A percentile compares a stretch with the other conserved stretches of the same genome.
These are phyloP conservation scores for Ceratocystis variospora DNA, from an alignment of 2,329 filamentous ascomycete genomes.

Conservation along the genomic window DNA sequence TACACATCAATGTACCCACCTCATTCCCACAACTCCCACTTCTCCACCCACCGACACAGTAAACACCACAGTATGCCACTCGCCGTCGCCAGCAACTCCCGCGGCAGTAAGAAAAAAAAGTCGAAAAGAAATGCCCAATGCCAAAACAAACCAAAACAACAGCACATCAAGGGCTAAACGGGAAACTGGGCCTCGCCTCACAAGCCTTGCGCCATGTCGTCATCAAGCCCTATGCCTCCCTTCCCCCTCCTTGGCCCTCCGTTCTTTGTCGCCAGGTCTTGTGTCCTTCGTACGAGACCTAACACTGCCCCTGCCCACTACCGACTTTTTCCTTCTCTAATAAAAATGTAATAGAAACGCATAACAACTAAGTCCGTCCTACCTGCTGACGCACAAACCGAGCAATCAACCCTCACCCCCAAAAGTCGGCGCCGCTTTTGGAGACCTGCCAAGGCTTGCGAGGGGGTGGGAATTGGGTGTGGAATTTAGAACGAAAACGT, in stretches of 20 bases:
- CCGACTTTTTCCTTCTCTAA: too few relatives aligned
- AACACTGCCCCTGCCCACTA: background rate
- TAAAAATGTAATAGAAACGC: background rate
- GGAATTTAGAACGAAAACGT: background rate
- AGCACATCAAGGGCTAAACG: background rate
- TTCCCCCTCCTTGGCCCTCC: too few relatives aligned
- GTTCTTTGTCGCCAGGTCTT: background rate
- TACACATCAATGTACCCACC: background rate
- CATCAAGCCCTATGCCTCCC: background rate
- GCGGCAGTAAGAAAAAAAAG: background rate
- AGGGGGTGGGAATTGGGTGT: background rate
- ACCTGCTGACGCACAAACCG: background rate
- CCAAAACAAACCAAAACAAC: background rate
- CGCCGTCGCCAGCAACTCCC: too few relatives aligned
- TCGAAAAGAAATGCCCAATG: background rate
- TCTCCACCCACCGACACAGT: background rate
- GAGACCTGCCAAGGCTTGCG: background rate
- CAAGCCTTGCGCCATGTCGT: background rate
- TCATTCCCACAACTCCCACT: background rate
- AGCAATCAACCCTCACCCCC: background rate
- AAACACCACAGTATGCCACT: background rate
- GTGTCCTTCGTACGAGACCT: background rate
- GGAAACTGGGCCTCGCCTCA: background rate
- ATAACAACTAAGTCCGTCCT: background rate
- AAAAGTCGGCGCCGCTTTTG: background rate